phyloP scores from a whole-genome alignment of 176 grass and related monocot species.

The Eleusine indica region DNA sequence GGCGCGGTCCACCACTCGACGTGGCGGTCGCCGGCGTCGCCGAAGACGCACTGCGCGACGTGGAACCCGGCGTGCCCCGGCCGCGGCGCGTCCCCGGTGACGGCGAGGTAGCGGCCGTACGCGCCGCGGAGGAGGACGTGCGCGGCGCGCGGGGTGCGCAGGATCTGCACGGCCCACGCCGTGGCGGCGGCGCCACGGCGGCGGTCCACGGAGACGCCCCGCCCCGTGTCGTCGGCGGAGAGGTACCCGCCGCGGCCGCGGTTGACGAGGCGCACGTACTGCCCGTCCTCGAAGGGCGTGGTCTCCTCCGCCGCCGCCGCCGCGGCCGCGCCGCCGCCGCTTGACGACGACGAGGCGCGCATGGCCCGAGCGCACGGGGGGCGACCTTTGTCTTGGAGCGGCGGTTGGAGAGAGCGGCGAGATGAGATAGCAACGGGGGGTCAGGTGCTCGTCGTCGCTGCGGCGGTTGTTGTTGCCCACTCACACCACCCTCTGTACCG shows the following conservation, averaged over 20 bases:
- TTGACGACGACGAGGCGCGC: background rate
- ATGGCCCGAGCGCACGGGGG: background rate
- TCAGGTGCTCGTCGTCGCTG: background rate
- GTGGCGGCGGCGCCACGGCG: constrained; percentile 33
- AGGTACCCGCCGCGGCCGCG: constrained; percentile 45
- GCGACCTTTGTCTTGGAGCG: background rate
- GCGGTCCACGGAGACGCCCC: constrained; percentile 33
- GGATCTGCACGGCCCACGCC: constrained; percentile 44
- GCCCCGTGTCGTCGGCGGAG: constrained; percentile 36
- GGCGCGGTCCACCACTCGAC: constrained; percentile 35
- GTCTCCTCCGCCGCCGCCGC: constrained; percentile 17
- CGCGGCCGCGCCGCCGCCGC: background rate
- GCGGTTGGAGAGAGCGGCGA: background rate
- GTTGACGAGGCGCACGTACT: constrained; percentile 59
- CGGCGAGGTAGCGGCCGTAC: constrained; percentile 44
- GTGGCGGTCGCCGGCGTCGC: constrained; percentile 4
- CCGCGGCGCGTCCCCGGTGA: background rate
- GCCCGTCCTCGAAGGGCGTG: constrained; percentile 48
- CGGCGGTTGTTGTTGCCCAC: background rate
- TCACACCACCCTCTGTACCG: background rate
- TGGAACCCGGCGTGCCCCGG: constrained; percentile 33
- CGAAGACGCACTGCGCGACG: constrained; percentile 30
- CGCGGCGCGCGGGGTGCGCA: constrained; percentile 23
- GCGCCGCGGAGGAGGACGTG: constrained; percentile 48
- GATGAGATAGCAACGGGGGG: background rate